These are phyloP conservation scores for Penicillium silybi DNA, from an alignment of 495 filamentous ascomycete species.

Conservation along the genomic window DNA sequence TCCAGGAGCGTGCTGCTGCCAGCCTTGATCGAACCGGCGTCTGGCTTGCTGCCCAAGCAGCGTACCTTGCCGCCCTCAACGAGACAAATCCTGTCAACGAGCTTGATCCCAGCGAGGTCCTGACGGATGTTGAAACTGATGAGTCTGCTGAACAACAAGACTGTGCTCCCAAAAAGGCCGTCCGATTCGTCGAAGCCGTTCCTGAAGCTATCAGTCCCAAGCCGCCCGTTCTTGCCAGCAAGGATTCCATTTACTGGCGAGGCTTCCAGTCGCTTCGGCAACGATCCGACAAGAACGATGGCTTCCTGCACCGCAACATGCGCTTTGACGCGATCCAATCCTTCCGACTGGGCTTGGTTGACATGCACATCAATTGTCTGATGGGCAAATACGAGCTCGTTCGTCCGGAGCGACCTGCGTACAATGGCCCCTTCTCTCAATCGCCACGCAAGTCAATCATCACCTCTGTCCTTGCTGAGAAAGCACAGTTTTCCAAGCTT, in stretches of 20 bases:
- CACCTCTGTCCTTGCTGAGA: slow-evolving; percentile 37
- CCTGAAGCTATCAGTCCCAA: slow-evolving; percentile 34
- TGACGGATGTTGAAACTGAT: slow-evolving; percentile 7
- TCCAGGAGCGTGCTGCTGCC: slow-evolving; percentile 58
- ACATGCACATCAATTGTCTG: slow-evolving; percentile 65
- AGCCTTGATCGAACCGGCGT: slow-evolving; percentile 75
- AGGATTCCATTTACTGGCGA: slow-evolving; percentile 86
- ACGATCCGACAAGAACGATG: slow-evolving; percentile 58
- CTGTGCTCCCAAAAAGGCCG: slow-evolving; percentile 59
- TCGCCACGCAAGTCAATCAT: slow-evolving; percentile 50
- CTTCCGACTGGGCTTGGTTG: slow-evolving; percentile 62
- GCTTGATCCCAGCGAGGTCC: slow-evolving; percentile 30
- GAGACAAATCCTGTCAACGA: slow-evolving; percentile 58
- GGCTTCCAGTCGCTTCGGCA: slow-evolving; percentile 72
- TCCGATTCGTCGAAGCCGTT: slow-evolving; percentile 64
- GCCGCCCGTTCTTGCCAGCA: slow-evolving; percentile 37
- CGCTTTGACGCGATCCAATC: slow-evolving; percentile 89
- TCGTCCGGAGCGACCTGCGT: slow-evolving; percentile 41
- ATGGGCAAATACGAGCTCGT: slow-evolving; percentile 69
- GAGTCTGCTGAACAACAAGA: slow-evolving; percentile 17
- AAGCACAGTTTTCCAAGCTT: slow-evolving; percentile 47
- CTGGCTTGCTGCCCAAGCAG: slow-evolving; percentile 77
- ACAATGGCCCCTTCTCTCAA: slow-evolving; percentile 50
- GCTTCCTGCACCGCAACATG: slow-evolving; percentile 75
- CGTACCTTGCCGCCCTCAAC: slow-evolving; percentile 67